A percentile compares a stretch with the other conserved stretches of the same genome.
These are phyloP conservation scores for Gastrolobium villosum DNA, from an alignment of 306 rosid genomes.

Conservation along the genomic window DNA sequence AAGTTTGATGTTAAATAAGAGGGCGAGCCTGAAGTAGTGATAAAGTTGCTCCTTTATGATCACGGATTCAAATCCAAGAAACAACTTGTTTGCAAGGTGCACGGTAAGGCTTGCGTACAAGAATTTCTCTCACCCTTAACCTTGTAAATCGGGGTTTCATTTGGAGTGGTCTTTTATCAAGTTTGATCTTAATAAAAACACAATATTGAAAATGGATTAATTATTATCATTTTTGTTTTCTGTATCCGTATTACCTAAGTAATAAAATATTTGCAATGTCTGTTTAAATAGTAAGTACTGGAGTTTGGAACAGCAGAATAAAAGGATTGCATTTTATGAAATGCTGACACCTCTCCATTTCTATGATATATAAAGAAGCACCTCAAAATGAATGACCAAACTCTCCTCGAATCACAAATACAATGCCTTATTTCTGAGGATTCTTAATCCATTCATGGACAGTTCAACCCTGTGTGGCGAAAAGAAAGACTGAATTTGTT, in stretches of 20 bases:
- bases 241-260: neutral
- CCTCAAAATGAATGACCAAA: neutral
- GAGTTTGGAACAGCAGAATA: neutral
- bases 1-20: neutral
- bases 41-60: too few species aligned
- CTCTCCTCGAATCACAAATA: neutral
- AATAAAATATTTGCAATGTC: neutral
- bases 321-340: slow-evolving; percentile 16
- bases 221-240: neutral
- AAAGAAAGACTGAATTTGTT: neutral
- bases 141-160: too few species aligned
- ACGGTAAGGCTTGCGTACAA: too few species aligned
- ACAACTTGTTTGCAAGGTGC: too few species aligned
- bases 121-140: too few species aligned
- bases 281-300: neutral
- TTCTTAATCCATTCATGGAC: neutral
- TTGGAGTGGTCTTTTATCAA: neutral
- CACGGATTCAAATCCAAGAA: too few species aligned
- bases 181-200: neutral
- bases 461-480: neutral
- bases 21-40: too few species aligned
- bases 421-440: neutral
- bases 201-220: neutral
- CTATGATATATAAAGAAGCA: neutral
- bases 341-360: neutral